Evolutionary conservation across 2,329 filamentous ascomycete species (phyloP).

Genomic region (Pyrenophora seminiperda): DNA sequence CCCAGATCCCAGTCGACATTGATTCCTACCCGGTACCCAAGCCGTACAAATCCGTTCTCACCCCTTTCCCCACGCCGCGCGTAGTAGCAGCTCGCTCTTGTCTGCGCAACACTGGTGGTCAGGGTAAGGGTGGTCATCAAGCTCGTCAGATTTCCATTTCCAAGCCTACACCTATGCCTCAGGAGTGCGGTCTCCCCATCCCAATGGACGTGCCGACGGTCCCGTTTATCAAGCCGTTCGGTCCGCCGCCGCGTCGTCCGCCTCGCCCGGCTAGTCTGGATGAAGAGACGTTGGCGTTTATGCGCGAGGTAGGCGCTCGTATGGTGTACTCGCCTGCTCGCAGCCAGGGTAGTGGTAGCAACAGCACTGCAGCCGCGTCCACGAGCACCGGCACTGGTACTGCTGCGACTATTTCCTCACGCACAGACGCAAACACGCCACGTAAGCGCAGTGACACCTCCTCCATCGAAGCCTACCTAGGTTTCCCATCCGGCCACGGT

Average conservation of each 20-base stretch:
- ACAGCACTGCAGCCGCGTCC: slow-evolving; percentile 14
- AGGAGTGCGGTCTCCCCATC: slow-evolving; percentile 5
- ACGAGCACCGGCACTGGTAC: too few relatives aligned
- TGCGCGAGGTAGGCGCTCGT: slow-evolving; percentile 19
- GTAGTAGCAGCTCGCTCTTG: slow-evolving; percentile 10
- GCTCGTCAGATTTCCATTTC: slow-evolving; percentile 17
- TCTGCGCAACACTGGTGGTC: not conserved
- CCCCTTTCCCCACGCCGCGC: slow-evolving; percentile 3
- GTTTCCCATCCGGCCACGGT: slow-evolving; percentile 15
- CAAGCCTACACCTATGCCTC: slow-evolving; percentile 15
- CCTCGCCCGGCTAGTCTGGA: slow-evolving; percentile 24
- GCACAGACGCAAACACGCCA: too few relatives aligned
- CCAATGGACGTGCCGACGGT: slow-evolving; percentile 8
- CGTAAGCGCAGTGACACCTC: slow-evolving; percentile 10
- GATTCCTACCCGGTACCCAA: slow-evolving; percentile 5
- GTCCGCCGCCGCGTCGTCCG: slow-evolving; percentile 22
- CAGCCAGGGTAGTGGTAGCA: slow-evolving; percentile 11
- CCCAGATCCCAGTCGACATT: slow-evolving; percentile 18
- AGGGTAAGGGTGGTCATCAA: too few relatives aligned
- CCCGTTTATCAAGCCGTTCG: slow-evolving; percentile 17
- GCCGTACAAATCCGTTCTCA: slow-evolving; percentile 2
- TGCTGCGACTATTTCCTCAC: too few relatives aligned
- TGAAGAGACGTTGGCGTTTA: slow-evolving; percentile 20
- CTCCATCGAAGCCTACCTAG: slow-evolving; percentile 19
- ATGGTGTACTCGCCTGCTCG: slow-evolving; percentile 18